Percentiles rank a stretch among this genome's conserved stretches.
These are phyloP conservation scores for Vigna angularis DNA, from an alignment of 306 rosid species.

Conservation along the genomic window DNA sequence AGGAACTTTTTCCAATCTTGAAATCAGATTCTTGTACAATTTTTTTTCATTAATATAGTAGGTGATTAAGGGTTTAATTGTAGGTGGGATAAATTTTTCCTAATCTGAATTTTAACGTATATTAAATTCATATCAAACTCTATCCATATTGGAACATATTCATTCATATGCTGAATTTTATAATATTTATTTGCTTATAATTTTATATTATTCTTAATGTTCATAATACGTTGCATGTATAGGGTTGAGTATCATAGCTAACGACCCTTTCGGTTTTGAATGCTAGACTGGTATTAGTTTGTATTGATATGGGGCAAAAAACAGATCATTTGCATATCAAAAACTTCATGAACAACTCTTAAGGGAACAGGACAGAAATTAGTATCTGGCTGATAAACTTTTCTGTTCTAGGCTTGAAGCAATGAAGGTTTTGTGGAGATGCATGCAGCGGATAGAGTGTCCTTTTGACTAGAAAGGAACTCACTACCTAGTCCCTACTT, in stretches of 20 bases:
- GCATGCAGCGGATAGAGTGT: constrained; percentile 48
- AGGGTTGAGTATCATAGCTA: background rate
- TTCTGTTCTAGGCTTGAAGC: background rate
- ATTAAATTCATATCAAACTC: background rate
- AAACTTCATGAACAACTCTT: background rate
- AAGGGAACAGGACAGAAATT: background rate
- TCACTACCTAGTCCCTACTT: constrained; percentile 46
- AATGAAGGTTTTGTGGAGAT: background rate
- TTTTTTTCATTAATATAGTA: too few species aligned
- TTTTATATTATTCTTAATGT: background rate
- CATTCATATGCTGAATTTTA: background rate
- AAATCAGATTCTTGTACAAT: too few species aligned
- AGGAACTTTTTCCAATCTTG: too few species aligned
- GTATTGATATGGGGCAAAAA: background rate
- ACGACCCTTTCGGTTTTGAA: background rate
- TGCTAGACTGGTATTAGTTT: background rate
- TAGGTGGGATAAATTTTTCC: too few species aligned
- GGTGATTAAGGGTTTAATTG: too few species aligned
- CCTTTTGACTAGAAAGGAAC: constrained; percentile 49
- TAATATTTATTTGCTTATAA: background rate
- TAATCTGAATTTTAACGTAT: background rate
- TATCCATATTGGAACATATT: background rate
- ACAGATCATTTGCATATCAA: background rate
- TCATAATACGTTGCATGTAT: background rate
- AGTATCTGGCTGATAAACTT: background rate